Base-by-base conservation (phyloP, 345 rosid species). In the Salix suchowensis region DNA sequence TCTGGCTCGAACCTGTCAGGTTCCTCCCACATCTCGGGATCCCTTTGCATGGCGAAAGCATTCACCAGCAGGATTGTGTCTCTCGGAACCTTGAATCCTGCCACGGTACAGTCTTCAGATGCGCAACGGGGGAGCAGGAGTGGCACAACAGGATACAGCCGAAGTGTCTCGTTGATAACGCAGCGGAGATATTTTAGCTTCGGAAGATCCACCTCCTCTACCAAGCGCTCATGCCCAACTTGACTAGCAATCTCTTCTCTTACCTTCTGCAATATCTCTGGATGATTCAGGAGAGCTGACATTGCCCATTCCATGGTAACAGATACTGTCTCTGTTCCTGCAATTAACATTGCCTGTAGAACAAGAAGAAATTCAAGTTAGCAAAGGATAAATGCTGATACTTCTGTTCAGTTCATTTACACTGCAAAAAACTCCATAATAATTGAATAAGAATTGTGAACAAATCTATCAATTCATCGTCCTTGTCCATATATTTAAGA, bases 201-300 rank as follows among this genome's bases (percentile, higher is more conserved):
- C 1, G 75, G 40, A 3, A 78, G 21, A 9, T 84, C 81, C 19
- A 77, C 7, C 73, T 84, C 88, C 19, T 79, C 73, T 11, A 86
- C 8, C 39, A 78, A 34, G 12, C 39, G 80, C 23, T 71, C 76
- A 14, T 39, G 32, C 44, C 87, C 82, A 3, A 79, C 73, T 1
- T 40, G 39, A 28, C 64, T 23, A 15, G 72, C 70, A 21, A 86
- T 81, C 60, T 82, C 85, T n/a, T 52, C 16, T 5, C 37, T 65
- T 2, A 64, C 85, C 71, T 46, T 79, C 6, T 67, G 9, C 74
- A 80, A 13, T 28, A 16, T 68, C n/a, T 74, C 68, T 2, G 84
- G 87, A 78, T 84, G 73, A 58, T 82, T 84, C 8, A 86, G 82
- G 30, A 86, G 84, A 48, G 77, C 77, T 14, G 88, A 73, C 81